Conservation (phyloP, 1,284 basidiomycete genomes). For the Pseudozyma sp. region DNA sequence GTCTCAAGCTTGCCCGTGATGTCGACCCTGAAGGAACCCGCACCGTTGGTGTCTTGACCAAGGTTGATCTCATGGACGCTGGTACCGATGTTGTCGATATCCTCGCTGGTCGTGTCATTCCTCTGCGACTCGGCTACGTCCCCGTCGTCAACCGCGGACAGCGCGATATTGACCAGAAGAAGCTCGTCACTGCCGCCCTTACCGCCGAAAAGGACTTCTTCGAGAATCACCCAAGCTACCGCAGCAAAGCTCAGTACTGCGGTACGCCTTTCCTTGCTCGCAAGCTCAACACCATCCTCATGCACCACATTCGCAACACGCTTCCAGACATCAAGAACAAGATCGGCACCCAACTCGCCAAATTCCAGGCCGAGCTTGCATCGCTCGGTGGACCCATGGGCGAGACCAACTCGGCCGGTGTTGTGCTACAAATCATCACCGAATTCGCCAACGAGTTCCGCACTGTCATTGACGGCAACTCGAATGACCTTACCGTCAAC, state of each 20-base stretch:
- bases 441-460: conserved; percentile 98
- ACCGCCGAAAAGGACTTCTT: conserved; percentile 93
- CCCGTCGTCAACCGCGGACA: conserved; percentile 97
- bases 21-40: conserved; percentile 95
- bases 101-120: conserved; percentile 94
- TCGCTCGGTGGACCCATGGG: conserved; percentile 96
- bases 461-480: conserved; percentile 97
- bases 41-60: conserved; percentile 95
- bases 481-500: conserved; percentile 95
- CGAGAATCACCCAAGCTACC: conserved; percentile 87
- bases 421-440: conserved; percentile 85
- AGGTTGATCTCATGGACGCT: conserved; percentile 98
- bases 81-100: conserved; percentile 97
- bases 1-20: conserved; percentile 92
- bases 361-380: conserved; percentile 97
- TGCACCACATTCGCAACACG: conserved; percentile 98
- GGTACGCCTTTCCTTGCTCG: conserved; percentile 95
- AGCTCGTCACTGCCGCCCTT: conserved; percentile 85
- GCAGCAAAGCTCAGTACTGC: conserved; percentile 96
- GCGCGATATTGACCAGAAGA: conserved; percentile 92
- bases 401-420: conserved; percentile 81
- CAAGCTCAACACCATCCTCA: conserved; percentile 92
- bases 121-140: conserved; percentile 96
- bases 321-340: conserved; percentile 99
- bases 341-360: conserved; percentile 97